Evolutionary conservation across 768 basidiomycete genomes (phyloP), one percentile per base, ranked within the genome.

Genomic region (Boletus rufocinnamomeus): DNA sequence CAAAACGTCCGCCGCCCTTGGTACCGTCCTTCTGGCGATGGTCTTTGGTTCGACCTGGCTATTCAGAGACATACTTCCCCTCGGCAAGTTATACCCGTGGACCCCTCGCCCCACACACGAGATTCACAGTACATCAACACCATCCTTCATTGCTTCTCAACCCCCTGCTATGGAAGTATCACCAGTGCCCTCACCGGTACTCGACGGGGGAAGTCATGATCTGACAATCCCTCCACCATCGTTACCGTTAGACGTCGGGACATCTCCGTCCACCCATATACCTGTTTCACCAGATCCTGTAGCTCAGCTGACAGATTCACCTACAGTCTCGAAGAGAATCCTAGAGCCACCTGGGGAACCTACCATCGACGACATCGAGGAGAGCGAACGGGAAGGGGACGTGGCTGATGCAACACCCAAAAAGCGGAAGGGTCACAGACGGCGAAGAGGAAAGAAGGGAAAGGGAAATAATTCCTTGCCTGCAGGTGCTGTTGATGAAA

Each of bases 331-430:
- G 21, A 65, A 57, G 13, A 48, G 30, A 35, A 40, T 37, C 4
- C 27, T 23, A 28, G 71, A 73, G 14, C 32, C 53, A 14, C 54
- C 58, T 27, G 47, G 40, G 11, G 8, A 32, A 28, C 44, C 37
- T 27, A 48, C 56, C 2, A 68, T 59, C 44, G 76, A 66, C 41
- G 85, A 80, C 50, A 78, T 71, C 2, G 87, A 84, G n/a, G 86
- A 84, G 13, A 83, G 83, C 38, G 85, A 85, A 56, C 84, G 81
- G 63, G 85, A 83, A 63, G 78, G 71, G 3, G 77, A 80, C 27
- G 52, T 4, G 23, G 68, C 69, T 1, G 75, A 75, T 2, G 75
- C 78, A 5, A 75, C 78, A 0, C 79, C 81, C 0, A 80, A 76
- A 25, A 80, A 78, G 65, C 69, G 75, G 50, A 75, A 75, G 62